A percentile compares a stretch with the other conserved stretches of the same genome.
These are phyloP conservation scores for Yarrowia sp. DNA, from an alignment of 805 yeast species.

Conservation along the genomic window DNA sequence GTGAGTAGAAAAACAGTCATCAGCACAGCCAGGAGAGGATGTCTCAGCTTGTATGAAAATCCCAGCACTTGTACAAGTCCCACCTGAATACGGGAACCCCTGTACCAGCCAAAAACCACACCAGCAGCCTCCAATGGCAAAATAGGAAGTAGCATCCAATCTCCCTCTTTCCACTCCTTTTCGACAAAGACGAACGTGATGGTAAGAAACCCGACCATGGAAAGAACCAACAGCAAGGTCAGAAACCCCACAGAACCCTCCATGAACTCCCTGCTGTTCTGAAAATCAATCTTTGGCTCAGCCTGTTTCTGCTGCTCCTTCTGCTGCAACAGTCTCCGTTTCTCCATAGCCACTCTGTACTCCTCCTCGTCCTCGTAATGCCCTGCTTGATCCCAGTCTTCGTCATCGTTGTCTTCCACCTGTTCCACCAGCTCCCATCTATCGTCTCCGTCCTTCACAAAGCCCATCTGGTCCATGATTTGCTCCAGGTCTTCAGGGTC, in stretches of 20 bases:
- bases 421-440: constrained; percentile 8
- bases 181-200: constrained; percentile 15
- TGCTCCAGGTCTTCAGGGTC: constrained; percentile 4
- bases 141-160: neutral
- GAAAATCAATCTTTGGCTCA: neutral
- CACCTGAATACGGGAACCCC: neutral
- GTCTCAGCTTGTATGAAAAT: constrained; percentile 6
- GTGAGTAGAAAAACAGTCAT: constrained; percentile 1
- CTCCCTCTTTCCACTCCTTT: constrained; percentile 19
- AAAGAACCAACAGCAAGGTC: neutral
- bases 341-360: neutral
- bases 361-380: neutral
- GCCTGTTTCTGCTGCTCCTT: neutral
- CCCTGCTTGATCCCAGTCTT: neutral
- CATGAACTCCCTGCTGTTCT: constrained; percentile 9
- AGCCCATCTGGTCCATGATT: constrained; percentile 20
- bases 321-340: neutral
- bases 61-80: neutral
- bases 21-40: neutral
- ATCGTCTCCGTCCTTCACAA: neutral
- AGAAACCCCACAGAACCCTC: constrained; percentile 17
- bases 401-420: neutral
- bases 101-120: constrained; percentile 1
- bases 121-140: constrained; percentile 5
- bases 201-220: constrained; percentile 16